Evolutionary conservation across 345 rosid genomes (phyloP), one percentile per base, ranked within the genome.

Genomic region (Trapa incisa): DNA sequence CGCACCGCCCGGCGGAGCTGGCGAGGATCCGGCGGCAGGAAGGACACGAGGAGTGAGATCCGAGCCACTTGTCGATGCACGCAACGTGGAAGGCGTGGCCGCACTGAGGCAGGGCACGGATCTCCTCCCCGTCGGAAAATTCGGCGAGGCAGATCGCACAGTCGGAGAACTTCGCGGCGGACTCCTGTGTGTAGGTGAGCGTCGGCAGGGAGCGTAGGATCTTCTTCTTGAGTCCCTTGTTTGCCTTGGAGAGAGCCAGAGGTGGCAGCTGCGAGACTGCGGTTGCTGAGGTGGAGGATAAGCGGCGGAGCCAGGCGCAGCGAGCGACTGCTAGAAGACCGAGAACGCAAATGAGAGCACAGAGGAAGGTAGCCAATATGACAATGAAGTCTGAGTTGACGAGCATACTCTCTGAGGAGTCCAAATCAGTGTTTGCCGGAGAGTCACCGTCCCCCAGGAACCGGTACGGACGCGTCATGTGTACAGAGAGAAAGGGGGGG

Each of bases 31-130:
- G 80, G 41, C 86, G 81, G 83, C 86, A 82, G 0, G 95, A 94
- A 22, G 97, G 99, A 73, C 99, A 94, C 1, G 99, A 87, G 8
- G 97, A 94, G 81, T 86, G 97, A 33, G 96, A 85, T 12, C 88
- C 93, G 0, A 94, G 84, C 99, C 99, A 94, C 68, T 83, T 84
- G 82, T 94, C 97, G 37, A 94, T 87, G 72, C 99, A 94, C 38
- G 71, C 69, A 41, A 89, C 86, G 76, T 94, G 99, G 80, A 94
- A 94, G 8, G 85, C 91, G 54, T 94, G 97, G 0, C 87, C 87
- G 67, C 99, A 91, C 82, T 91, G 92, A 13, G 97, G 96, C 65
- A 91, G 78, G 63, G 85, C 81, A 3, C 99, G 80, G 60, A 91
- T 78, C 74, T 91, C 96, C 5, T 95, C 97, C 0, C 99, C 96